phyloP scores from a whole-genome alignment of 306 rosid genomes.

The Rosa lucieae region DNA sequence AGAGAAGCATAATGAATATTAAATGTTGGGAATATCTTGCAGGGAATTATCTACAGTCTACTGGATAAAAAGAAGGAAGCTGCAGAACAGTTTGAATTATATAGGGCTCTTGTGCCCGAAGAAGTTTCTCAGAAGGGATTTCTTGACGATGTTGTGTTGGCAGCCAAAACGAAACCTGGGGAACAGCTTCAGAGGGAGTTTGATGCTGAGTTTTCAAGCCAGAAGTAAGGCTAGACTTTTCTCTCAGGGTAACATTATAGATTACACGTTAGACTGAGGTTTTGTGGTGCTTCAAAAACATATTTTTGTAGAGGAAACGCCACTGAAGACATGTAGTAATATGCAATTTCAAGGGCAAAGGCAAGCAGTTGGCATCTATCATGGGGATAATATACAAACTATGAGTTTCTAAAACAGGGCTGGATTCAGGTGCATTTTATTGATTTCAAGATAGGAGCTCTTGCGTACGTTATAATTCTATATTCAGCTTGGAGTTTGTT shows the following conservation, averaged over 20 bases:
- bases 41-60: conserved; percentile 92
- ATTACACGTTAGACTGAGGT: background rate
- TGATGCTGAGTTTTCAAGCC: conserved; percentile 44
- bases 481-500: background rate
- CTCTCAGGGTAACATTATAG: background rate
- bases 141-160: conserved; percentile 70
- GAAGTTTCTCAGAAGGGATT: conserved; percentile 86
- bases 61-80: conserved; percentile 74
- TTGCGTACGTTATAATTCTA: background rate
- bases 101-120: conserved; percentile 69
- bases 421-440: background rate
- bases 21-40: conserved; percentile 21
- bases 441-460: background rate
- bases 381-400: background rate
- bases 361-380: background rate
- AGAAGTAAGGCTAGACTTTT: conserved; percentile 29
- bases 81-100: conserved; percentile 70
- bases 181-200: conserved; percentile 65
- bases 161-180: conserved; percentile 56
- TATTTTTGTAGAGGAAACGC: background rate
- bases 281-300: background rate
- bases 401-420: background rate
- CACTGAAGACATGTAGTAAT: background rate
- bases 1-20: background rate
- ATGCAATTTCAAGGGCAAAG: background rate